Conservation (phyloP, 2,329 filamentous ascomycete genomes). For the Calonectria hongkongensis region DNA sequence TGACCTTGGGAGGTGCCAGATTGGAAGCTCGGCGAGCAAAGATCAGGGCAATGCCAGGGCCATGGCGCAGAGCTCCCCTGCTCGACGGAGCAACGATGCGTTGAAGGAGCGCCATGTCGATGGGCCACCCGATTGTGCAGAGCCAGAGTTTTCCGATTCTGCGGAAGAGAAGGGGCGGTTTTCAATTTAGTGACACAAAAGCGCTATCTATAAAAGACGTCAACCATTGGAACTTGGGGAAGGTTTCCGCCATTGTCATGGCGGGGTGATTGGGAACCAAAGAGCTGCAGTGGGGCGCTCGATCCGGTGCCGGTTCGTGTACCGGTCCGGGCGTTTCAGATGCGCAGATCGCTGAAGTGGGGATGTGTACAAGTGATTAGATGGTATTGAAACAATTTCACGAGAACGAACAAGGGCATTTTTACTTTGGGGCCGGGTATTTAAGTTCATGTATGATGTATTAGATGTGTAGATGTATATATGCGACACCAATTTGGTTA, state of each 20-base stretch:
- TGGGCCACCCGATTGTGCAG: constrained; percentile 1
- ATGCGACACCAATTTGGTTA: constrained; percentile 26
- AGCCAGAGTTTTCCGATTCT: background rate
- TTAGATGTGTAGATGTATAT: constrained; percentile 21
- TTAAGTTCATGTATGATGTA: constrained; percentile 7
- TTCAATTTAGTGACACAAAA: constrained; percentile 13
- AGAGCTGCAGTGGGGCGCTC: constrained; percentile 49
- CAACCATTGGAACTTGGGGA: constrained; percentile 23
- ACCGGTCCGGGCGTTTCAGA: constrained; percentile 34
- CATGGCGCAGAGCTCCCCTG: constrained; percentile 57
- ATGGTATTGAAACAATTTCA: background rate
- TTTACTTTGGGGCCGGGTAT: background rate
- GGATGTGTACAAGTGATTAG: background rate
- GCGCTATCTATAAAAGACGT: constrained; percentile 31
- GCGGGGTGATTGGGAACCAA: constrained; percentile 46
- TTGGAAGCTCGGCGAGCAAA: constrained; percentile 66
- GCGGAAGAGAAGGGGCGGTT: background rate
- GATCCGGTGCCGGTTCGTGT: constrained; percentile 49
- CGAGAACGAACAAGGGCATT: background rate
- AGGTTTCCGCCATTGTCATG: constrained; percentile 40
- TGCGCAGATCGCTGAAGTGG: constrained; percentile 27
- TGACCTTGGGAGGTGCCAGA: constrained; percentile 67
- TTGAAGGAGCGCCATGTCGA: constrained; percentile 58
- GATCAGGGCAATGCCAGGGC: constrained; percentile 51
- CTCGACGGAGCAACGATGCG: constrained; percentile 55